Evolutionary conservation across 352 stramenopile species (phyloP).

Genomic region (Blastocystis sp.): DNA sequence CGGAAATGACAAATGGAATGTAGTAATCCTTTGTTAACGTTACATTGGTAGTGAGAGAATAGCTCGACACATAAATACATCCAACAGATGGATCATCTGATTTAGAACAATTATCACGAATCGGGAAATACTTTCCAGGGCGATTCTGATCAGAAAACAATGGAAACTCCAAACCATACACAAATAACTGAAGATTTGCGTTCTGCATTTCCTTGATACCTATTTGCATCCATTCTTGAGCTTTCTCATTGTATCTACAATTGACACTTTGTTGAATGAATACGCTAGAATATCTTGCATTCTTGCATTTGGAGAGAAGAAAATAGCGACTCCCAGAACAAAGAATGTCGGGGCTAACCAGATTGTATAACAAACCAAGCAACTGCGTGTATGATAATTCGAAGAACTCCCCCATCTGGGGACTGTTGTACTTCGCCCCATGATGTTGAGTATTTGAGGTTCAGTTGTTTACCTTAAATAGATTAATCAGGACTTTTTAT

Average conservation of each 20-base stretch:
- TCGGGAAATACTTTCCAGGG: neutral
- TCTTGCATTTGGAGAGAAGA: slow-evolving; percentile 2
- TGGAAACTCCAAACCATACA: neutral
- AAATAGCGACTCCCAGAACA: neutral
- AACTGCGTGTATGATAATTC: neutral
- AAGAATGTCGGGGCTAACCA: neutral
- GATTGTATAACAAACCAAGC: neutral
- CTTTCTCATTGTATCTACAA: slow-evolving; percentile 19
- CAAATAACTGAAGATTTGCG: neutral
- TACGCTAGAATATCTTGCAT: neutral
- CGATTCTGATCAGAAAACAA: neutral
- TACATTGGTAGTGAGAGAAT: neutral
- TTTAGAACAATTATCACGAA: neutral
- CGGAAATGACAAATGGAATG: neutral
- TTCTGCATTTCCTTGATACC: neutral
- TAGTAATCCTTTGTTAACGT: neutral
- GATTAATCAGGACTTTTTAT: too few species aligned
- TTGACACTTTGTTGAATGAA: neutral
- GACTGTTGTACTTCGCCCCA: too few species aligned
- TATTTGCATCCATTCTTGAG: neutral
- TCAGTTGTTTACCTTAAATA: too few species aligned
- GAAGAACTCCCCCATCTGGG: too few species aligned
- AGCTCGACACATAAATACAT: neutral
- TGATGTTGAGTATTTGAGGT: too few species aligned
- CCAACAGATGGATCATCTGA: neutral